Conservation (phyloP, 2,329 filamentous ascomycete genomes). For the Alternaria atra region DNA sequence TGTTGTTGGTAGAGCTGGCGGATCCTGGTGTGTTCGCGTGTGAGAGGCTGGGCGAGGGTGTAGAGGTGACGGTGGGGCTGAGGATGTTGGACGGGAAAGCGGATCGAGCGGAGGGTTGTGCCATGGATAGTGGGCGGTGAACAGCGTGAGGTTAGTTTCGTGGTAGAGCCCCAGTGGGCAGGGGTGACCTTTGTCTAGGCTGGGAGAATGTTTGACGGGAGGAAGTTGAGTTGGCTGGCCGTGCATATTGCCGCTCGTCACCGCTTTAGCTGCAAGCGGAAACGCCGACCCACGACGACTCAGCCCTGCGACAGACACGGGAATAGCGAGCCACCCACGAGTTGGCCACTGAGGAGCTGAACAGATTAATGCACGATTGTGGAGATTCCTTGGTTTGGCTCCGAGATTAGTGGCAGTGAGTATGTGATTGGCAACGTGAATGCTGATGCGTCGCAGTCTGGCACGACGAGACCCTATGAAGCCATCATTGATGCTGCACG, state of each 20-base stretch:
- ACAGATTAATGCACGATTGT: not conserved
- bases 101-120: slow-evolving; percentile 33
- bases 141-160: slow-evolving; percentile 17
- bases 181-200: slow-evolving; percentile 27
- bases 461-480: not conserved
- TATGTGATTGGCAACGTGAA: not conserved
- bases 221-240: slow-evolving; percentile 25
- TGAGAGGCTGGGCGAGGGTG: slow-evolving; percentile 53
- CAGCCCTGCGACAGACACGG: slow-evolving; percentile 14
- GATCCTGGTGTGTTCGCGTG: slow-evolving; percentile 57
- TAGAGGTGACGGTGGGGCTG: slow-evolving; percentile 40
- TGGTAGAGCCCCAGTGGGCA: slow-evolving; percentile 31
- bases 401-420: not conserved
- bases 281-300: slow-evolving; percentile 25
- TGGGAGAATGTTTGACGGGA: slow-evolving; percentile 31
- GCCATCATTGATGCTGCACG: not conserved
- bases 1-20: slow-evolving; percentile 72
- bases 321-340: no score
- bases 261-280: slow-evolving; percentile 21
- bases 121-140: slow-evolving; percentile 38
- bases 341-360: slow-evolving; percentile 1
- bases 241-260: slow-evolving; percentile 19
- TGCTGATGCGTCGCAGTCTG: not conserved
- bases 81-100: slow-evolving; percentile 31
- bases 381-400: not conserved